These are phyloP conservation scores for Endothia cerciana DNA, from an alignment of 2,329 filamentous ascomycete genomes.

Conservation along the genomic window DNA sequence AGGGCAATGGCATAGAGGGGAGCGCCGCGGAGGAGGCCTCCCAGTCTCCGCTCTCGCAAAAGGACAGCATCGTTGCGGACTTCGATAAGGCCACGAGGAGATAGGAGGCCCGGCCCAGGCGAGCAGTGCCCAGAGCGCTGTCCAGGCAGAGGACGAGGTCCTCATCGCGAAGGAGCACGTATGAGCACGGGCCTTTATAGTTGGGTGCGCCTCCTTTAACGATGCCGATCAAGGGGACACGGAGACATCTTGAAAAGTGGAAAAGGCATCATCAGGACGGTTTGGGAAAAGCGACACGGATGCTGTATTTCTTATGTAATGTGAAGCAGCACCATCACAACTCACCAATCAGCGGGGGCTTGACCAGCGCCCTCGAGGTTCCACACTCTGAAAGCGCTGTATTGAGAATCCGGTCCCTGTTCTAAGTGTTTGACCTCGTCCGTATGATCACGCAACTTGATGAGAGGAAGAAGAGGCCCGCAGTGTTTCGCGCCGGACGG, in stretches of 20 bases:
- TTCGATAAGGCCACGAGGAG: slow-evolving; percentile 34
- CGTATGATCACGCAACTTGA: background rate
- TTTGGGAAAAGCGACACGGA: slow-evolving; percentile 7
- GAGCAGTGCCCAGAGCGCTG: background rate
- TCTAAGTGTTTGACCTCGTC: background rate
- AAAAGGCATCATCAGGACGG: slow-evolving; percentile 14
- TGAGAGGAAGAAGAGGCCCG: background rate
- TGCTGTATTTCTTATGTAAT: slow-evolving; percentile 8
- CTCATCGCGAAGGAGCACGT: slow-evolving; percentile 6
- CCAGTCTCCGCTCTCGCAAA: slow-evolving; percentile 26
- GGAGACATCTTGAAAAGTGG: background rate
- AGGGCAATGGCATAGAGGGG: slow-evolving; percentile 32
- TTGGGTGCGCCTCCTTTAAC: background rate
- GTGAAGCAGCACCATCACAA: slow-evolving; percentile 19
- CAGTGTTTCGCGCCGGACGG: background rate
- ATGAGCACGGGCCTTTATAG: background rate
- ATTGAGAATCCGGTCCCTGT: background rate
- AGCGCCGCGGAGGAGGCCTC: slow-evolving; percentile 30
- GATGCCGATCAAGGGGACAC: background rate
- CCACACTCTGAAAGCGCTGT: background rate
- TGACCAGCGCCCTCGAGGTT: slow-evolving; percentile 1
- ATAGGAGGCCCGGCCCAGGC: slow-evolving; percentile 11
- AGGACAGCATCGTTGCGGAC: slow-evolving; percentile 36
- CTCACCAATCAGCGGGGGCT: slow-evolving; percentile 12
- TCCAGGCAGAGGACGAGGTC: slow-evolving; percentile 4